Evolutionary conservation across 805 yeast species (phyloP), one percentile per base, ranked within the genome.

Genomic region (Schizosaccharomyces japonicus): DNA sequence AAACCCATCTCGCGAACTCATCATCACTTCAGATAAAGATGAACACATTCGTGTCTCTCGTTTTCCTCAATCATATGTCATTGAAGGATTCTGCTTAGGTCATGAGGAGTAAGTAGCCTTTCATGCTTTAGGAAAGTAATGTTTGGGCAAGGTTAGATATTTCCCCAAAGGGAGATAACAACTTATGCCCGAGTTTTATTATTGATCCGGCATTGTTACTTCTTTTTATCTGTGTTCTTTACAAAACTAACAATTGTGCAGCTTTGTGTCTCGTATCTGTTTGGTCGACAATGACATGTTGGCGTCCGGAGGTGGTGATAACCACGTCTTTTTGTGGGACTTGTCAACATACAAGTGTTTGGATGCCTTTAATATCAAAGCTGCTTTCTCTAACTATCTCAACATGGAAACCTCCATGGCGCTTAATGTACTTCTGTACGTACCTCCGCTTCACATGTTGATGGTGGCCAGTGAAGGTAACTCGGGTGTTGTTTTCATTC

Each of bases 271-370:
- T 1, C 65, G 72, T 5, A 59, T 90, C 52, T 59, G 67, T 29
- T 63, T 76, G 3, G 73, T 75, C 67, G 60, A 72, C 32, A 57
- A 64, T 3, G 57, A 64, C 21, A 56, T 72, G 17, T 65, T 90
- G 48, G 60, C 85, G 23, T 78, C 90, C 57, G 96, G 78, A 3
- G 98, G 99, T 31, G 99, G 98, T 53, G 98, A 90, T 58, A 73
- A 72, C 48, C 74, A 61, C 53, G 56, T 90, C 10, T 66, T 71
- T 50, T 58, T 75, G 17, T 87, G 96, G 95, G 68, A 80, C 51
- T 84, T 36, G 13, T 13, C 17, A 23, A n/a, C 25, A n/a, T 36
- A n/a, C 27, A 17, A 36, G 11, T 36, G 42, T 11, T 36, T 36
- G 7, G 42, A 36, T 19, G 42, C 42, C 13, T 36, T 36, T 10